Conservation (phyloP, 352 stramenopile genomes). For the Peronospora tabacina region DNA sequence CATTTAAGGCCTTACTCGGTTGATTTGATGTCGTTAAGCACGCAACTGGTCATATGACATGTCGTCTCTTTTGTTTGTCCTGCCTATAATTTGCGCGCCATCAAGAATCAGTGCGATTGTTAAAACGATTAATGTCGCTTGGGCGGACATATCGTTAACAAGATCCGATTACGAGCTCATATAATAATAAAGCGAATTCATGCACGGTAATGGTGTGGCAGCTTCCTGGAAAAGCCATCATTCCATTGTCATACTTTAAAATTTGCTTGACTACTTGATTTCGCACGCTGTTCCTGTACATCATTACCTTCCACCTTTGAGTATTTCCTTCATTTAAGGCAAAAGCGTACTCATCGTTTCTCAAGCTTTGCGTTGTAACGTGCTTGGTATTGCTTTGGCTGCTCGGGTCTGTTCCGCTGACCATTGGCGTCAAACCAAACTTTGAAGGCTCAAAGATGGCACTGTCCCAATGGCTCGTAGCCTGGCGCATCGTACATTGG, state of each 20-base stretch:
- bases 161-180: no score
- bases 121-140: no score
- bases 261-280: neutral
- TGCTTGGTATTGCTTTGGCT: neutral
- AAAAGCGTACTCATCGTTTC: neutral
- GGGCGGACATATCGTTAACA: no score
- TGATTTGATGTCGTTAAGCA: neutral
- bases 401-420: slow-evolving; percentile 8
- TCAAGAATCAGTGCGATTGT: no score
- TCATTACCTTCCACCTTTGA: no score
- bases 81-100: no score
- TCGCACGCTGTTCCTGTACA: neutral
- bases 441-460: neutral
- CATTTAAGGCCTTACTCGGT: neutral
- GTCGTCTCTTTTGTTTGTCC: no score
- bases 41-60: neutral
- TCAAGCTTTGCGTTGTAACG: neutral
- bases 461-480: slow-evolving; percentile 29
- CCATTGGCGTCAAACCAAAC: neutral
- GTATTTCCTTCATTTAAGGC: neutral
- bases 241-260: neutral
- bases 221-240: neutral
- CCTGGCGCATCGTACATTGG: slow-evolving; percentile 50
- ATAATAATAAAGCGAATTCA: neutral
- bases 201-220: neutral